These are phyloP conservation scores for Fonsecaea monophora DNA, from an alignment of 2,329 filamentous ascomycete species.

Conservation along the genomic window DNA sequence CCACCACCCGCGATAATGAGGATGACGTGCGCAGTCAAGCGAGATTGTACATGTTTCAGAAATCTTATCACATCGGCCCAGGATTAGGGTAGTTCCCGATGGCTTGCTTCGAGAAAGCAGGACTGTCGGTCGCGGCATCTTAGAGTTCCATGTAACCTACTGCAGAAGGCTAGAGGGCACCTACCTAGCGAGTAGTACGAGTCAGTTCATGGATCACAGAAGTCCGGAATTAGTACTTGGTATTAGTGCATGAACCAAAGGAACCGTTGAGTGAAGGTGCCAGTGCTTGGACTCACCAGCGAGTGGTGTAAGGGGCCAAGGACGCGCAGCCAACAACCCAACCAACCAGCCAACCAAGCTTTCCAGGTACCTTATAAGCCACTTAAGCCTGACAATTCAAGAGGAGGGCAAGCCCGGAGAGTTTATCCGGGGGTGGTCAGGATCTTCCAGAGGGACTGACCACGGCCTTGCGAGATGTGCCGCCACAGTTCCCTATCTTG, in stretches of 20 bases:
- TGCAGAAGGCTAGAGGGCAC: no score
- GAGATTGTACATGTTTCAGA: conserved; percentile 8
- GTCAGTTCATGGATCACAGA: no score
- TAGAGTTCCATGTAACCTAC: neutral
- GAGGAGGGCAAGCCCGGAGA: neutral
- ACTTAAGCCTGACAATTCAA: no score
- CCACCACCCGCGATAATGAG: neutral
- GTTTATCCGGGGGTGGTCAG: neutral
- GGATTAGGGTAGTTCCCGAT: neutral
- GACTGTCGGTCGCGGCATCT: neutral
- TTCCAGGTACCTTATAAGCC: neutral
- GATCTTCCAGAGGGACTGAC: neutral
- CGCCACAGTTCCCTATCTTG: conserved; percentile 17
- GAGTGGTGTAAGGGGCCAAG: neutral
- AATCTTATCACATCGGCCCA: neutral
- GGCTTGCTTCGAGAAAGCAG: neutral
- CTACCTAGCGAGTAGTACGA: no score
- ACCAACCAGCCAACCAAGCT: neutral
- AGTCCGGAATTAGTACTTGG: no score
- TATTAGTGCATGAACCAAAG: neutral
- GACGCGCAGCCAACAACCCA: neutral
- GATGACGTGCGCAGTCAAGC: conserved; percentile 5
- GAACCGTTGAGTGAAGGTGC: no score
- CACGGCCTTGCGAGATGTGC: neutral
- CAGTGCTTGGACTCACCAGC: no score